Evolutionary conservation across 139 green algal genomes (phyloP), one percentile per base, ranked within the genome.

Genomic region (Chlorella sp.): DNA sequence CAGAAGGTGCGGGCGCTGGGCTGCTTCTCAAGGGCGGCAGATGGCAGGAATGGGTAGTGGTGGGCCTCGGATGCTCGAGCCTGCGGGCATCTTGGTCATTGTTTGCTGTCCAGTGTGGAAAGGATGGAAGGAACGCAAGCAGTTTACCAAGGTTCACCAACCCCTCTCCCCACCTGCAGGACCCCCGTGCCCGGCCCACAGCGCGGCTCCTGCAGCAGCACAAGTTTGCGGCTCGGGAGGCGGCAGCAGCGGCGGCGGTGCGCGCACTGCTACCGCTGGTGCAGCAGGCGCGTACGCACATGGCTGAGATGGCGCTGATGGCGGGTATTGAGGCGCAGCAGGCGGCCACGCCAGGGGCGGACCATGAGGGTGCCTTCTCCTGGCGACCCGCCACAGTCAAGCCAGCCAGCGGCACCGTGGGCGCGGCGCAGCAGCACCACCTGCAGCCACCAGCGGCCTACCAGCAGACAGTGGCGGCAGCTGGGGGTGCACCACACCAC

Each of bases 1-100:
- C 84, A 93, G 5, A 98, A 98, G 92, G 95, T 95, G 71, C 4
- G 57, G n/a, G n/a, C n/a, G n/a, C n/a, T n/a, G n/a, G n/a, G n/a
- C n/a, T n/a, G n/a, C n/a, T n/a, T n/a, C n/a, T n/a, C n/a, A n/a
- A n/a, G n/a, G n/a, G n/a, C n/a, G n/a, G n/a, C n/a, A n/a, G n/a
- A n/a, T n/a, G n/a, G n/a, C n/a, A n/a, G n/a, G n/a, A n/a, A n/a
- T n/a, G n/a, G n/a, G n/a, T n/a, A n/a, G n/a, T n/a, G n/a, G n/a
- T n/a, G n/a, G n/a, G n/a, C n/a, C n/a, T n/a, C n/a, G n/a, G n/a
- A n/a, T n/a, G n/a, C n/a, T n/a, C n/a, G n/a, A n/a, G n/a, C n/a
- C n/a, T n/a, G n/a, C n/a, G n/a, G n/a, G n/a, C n/a, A n/a, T n/a
- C n/a, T n/a, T n/a, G n/a, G n/a, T n/a, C n/a, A n/a, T n/a, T n/a